Evolutionary conservation across 129 eudicot genomes (phyloP).

Genomic region (Pseudognaphalium luteoalbum): DNA sequence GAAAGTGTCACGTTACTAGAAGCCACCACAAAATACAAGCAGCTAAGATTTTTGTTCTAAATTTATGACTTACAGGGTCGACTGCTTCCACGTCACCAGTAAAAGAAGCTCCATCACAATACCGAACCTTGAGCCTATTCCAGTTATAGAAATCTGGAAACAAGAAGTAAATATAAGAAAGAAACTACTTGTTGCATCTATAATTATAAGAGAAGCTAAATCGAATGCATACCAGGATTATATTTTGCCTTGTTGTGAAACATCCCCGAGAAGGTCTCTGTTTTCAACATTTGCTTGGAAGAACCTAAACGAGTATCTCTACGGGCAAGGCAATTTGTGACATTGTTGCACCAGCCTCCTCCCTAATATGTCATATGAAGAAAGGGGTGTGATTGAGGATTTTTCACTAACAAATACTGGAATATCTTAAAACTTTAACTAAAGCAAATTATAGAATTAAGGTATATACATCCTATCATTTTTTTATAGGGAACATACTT

Average conservation of each 20-base stretch:
- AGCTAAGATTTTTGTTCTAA: neutral
- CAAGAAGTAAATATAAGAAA: slow-evolving; percentile 11
- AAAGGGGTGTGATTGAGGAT: neutral
- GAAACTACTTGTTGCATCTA: neutral
- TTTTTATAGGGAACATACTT: neutral
- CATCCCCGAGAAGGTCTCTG: slow-evolving; percentile 79
- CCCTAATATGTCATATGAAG: slow-evolving; percentile 45
- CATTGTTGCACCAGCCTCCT: slow-evolving; percentile 98
- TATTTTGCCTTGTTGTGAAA: slow-evolving; percentile 58
- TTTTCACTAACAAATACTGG: neutral
- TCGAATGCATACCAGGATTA: slow-evolving; percentile 56
- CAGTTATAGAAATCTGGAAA: slow-evolving; percentile 76
- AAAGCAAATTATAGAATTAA: neutral
- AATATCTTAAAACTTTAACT: neutral
- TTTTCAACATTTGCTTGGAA: slow-evolving; percentile 64
- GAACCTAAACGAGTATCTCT: slow-evolving; percentile 67
- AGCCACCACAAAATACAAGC: neutral
- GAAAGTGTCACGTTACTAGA: neutral
- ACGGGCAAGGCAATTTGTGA: slow-evolving; percentile 69
- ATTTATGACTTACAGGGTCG: slow-evolving; percentile 61
- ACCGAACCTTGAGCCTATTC: slow-evolving; percentile 86
- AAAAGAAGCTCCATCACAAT: slow-evolving; percentile 95
- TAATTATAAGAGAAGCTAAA: neutral
- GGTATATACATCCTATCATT: neutral
- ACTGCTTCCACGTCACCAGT: slow-evolving; percentile 92